Conservation (phyloP, 768 basidiomycete species). For the Rhizopogon sp. region DNA sequence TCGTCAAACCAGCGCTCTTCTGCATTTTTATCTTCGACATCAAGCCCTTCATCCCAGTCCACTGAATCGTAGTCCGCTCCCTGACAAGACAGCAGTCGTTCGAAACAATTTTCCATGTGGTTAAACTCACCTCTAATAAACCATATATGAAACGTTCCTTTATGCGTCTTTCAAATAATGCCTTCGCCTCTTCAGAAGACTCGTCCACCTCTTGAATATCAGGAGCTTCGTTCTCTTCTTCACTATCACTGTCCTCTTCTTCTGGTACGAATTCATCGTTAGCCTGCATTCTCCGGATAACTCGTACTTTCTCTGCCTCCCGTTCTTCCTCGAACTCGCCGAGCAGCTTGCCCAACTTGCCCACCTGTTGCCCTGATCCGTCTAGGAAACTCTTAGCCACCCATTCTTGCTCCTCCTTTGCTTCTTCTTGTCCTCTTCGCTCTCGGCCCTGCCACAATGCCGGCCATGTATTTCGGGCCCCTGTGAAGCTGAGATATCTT, state of each 20-base stretch:
- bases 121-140: conserved; percentile 53
- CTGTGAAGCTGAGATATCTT: conserved; percentile 45
- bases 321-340: conserved; percentile 77
- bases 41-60: conserved; percentile 74
- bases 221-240: conserved; percentile 20
- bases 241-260: conserved; percentile 61
- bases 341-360: conserved; percentile 62
- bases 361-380: conserved; percentile 48
- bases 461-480: conserved; percentile 60
- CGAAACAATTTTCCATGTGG: neutral
- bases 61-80: conserved; percentile 63
- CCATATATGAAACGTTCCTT: conserved; percentile 74
- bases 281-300: conserved; percentile 35
- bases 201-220: conserved; percentile 18
- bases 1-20: conserved; percentile 76
- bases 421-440: conserved; percentile 45
- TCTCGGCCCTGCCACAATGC: conserved; percentile 59
- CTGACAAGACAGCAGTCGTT: conserved; percentile 29
- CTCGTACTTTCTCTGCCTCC: conserved; percentile 56
- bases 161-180: conserved; percentile 54
- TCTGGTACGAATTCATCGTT: conserved; percentile 54
- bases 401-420: conserved; percentile 67
- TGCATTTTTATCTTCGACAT: conserved; percentile 49
- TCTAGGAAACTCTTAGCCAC: conserved; percentile 60
- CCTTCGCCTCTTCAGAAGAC: conserved; percentile 42